Percentiles rank a stretch among this genome's conserved stretches.
These are phyloP conservation scores for Cyclotella cryptica DNA, from an alignment of 108 stramenopile genomes.

Conservation along the genomic window DNA sequence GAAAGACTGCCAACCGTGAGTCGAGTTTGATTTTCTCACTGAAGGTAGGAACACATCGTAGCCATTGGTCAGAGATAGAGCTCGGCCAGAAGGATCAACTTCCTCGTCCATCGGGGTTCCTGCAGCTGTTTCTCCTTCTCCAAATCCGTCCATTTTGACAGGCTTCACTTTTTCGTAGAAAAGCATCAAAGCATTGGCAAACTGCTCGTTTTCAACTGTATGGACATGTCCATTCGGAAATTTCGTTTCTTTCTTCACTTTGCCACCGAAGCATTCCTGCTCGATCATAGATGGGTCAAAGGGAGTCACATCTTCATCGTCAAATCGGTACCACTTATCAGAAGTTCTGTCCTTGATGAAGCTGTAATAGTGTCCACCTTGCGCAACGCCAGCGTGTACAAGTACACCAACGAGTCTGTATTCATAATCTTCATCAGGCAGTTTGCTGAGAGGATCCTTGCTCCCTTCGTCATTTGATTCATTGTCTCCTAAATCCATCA, in stretches of 20 bases:
- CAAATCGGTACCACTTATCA: constrained; percentile 95
- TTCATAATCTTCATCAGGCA: constrained; percentile 91
- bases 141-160: constrained; percentile 42
- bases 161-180: constrained; percentile 97
- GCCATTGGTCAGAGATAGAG: constrained; percentile 56
- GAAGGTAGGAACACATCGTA: constrained; percentile 87
- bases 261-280: constrained; percentile 95
- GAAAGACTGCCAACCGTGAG: constrained; percentile 88
- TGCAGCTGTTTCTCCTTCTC: constrained; percentile 17
- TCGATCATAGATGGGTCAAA: constrained; percentile 92
- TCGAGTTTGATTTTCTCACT: constrained; percentile 86
- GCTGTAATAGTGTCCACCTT: constrained; percentile 98
- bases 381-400: constrained; percentile 97
- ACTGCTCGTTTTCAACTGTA: constrained; percentile 93
- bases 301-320: constrained; percentile 97
- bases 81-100: not conserved
- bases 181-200: constrained; percentile 96
- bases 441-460: constrained; percentile 54
- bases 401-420: constrained; percentile 95
- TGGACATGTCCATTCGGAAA: constrained; percentile 91
- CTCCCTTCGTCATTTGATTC: constrained; percentile 44
- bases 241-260: constrained; percentile 91
- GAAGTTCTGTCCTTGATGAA: constrained; percentile 91
- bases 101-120: constrained; percentile 48
- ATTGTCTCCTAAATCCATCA: constrained; percentile 55